Evolutionary conservation across 306 rosid genomes (phyloP), one percentile per base, ranked within the genome.

Genomic region (Vigna mungo): DNA sequence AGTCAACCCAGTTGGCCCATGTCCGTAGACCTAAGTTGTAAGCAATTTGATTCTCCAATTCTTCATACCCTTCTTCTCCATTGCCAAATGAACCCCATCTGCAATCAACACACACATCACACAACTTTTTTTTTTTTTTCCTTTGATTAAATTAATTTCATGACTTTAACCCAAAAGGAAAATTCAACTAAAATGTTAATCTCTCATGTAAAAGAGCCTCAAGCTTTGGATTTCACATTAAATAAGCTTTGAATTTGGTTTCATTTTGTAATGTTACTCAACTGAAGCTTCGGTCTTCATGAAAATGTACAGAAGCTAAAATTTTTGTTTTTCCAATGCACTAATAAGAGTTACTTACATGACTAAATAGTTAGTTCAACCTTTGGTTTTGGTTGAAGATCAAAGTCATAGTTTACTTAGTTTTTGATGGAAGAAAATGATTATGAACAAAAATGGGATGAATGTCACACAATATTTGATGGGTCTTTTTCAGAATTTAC

Each of bases 1-100:
- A 78, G 81, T 92, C 97, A 4, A 90, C 89, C 97, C 97, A 92
- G 37, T 92, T 92, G 16, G 97, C 97, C 96, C 97, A 92, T 13
- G 97, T 92, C 78, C 85, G 90, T 74, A 92, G 60, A 12, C 85
- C 92, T 21, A 90, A 74, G 71, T 82, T 87, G 80, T 92, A 92
- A n/a, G 96, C 97, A 49, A 83, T 63, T 36, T 81, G 66, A 30
- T 92, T 77, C 10, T 90, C 97, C 71, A 92, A 60, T 74, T 87
- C 96, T 87, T 86, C 92, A 17, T 82, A 81, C 14, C 97, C 97
- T 86, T 85, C 88, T 82, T 85, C 92, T 2, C 97, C 94, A 72
- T 92, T 92, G n/a, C 77, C 75, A 81, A 92, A 90, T 9, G 92
- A 83, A 68, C 97, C 97, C 96, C 96, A 92, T 71, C 97, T 92